Percentiles rank a stretch among this genome's conserved stretches.
Conservation (phyloP, 1,284 basidiomycete genomes). For the Lignosus rhinocerotis region DNA sequence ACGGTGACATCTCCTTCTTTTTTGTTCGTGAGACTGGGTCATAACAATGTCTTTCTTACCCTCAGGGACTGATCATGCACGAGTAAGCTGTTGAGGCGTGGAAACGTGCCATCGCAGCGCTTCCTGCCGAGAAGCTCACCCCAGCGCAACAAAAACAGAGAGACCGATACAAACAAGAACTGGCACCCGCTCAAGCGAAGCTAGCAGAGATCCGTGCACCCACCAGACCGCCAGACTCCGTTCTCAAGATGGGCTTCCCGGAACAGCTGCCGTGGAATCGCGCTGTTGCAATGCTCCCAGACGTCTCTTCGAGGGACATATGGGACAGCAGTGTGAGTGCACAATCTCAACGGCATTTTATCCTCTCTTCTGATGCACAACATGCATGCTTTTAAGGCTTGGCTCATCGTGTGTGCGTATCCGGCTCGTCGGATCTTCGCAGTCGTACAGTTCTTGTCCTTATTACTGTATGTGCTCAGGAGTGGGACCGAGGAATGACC, state of each 20-base stretch:
- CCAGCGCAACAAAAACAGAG: constrained; percentile 29
- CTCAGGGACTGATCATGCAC: constrained; percentile 20
- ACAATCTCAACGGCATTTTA: neutral
- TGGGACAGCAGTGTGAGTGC: neutral
- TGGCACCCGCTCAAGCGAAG: neutral
- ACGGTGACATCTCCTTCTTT: constrained; percentile 25
- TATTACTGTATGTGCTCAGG: neutral
- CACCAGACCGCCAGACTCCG: neutral
- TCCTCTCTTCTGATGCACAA: neutral
- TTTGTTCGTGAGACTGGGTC: neutral
- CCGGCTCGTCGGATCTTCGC: neutral
- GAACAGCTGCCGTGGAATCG: neutral
- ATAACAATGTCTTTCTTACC: neutral
- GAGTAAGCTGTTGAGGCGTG: constrained; percentile 17
- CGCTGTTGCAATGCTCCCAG: neutral
- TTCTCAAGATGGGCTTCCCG: neutral
- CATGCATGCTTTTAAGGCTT: neutral
- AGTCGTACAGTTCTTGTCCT: neutral
- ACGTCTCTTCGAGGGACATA: neutral
- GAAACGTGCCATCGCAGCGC: constrained; percentile 21
- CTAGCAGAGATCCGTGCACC: neutral
- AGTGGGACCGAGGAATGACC: neutral
- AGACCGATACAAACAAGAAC: constrained; percentile 24
- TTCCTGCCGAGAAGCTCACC: constrained; percentile 23
- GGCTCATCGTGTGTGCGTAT: neutral